These are phyloP conservation scores for Pseudonectria buxi DNA, from an alignment of 2,329 filamentous ascomycete genomes.

Conservation along the genomic window DNA sequence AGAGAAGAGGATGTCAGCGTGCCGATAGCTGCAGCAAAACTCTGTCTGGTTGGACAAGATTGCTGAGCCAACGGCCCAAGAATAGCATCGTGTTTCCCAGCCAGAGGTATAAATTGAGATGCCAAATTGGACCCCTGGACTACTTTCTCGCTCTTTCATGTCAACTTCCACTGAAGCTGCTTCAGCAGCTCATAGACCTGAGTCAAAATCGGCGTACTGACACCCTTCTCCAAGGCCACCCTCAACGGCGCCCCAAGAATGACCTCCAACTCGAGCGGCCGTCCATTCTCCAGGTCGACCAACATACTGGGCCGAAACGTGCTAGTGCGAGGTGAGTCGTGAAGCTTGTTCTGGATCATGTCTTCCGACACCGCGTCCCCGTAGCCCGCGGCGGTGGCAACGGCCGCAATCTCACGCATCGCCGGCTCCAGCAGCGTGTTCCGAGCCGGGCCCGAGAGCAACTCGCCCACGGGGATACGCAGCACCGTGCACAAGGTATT, in stretches of 20 bases:
- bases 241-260: conserved; percentile 4
- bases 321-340: conserved; percentile 3
- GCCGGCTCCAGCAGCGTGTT: conserved; percentile 3
- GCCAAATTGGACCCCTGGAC: conserved; percentile 1
- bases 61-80: no score
- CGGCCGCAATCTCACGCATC: conserved; percentile 3
- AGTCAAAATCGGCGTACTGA: conserved; percentile 1
- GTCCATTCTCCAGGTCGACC: conserved; percentile 4
- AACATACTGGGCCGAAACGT: conserved; percentile 3
- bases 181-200: conserved; percentile 2
- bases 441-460: not conserved
- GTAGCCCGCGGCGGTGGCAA: conserved; percentile 3
- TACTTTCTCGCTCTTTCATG: not conserved
- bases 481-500: no score
- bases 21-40: no score
- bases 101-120: not conserved
- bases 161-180: conserved; percentile 2
- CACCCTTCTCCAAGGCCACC: conserved; percentile 2
- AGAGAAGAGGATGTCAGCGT: no score
- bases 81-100: no score
- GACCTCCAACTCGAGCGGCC: conserved; percentile 4
- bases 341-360: conserved; percentile 2
- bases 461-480: conserved; percentile 2
- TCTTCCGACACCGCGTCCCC: conserved; percentile 2
- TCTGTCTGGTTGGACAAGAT: no score